phyloP scores from a whole-genome alignment of 352 stramenopile genomes.

The Globisporangium camurandrum region DNA sequence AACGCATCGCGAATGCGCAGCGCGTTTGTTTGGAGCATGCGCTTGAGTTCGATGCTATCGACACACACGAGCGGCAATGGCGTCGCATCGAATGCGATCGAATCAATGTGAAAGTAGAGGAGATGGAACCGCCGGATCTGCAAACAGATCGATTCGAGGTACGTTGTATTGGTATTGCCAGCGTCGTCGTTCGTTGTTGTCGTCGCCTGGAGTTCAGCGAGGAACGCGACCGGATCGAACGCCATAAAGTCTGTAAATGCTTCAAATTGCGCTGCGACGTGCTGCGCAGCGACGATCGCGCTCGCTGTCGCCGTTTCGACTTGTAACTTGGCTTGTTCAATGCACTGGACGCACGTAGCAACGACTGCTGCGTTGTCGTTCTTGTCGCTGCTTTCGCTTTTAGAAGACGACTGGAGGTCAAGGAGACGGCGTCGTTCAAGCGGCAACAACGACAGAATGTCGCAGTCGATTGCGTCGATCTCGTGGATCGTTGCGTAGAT shows the following conservation, averaged over 20 bases:
- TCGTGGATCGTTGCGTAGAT: slow-evolving; percentile 70
- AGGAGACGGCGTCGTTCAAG: slow-evolving; percentile 57
- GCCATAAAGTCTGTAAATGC: slow-evolving; percentile 77
- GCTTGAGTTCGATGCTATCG: slow-evolving; percentile 55
- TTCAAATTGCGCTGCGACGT: slow-evolving; percentile 62
- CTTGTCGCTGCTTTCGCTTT: slow-evolving; percentile 20
- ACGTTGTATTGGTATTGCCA: slow-evolving; percentile 7
- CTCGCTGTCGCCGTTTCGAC: slow-evolving; percentile 45
- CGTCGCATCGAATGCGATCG: slow-evolving; percentile 64
- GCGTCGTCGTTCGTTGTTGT: slow-evolving; percentile 1
- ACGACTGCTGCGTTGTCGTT: too few species aligned
- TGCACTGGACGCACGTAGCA: slow-evolving; percentile 30
- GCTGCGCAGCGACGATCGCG: slow-evolving; percentile 58
- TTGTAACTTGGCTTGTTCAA: slow-evolving; percentile 42
- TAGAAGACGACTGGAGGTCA: too few species aligned
- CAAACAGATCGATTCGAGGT: slow-evolving; percentile 39
- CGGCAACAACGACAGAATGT: slow-evolving; percentile 86
- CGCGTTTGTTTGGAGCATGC: slow-evolving; percentile 57
- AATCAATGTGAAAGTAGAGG: slow-evolving; percentile 47
- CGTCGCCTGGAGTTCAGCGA: slow-evolving; percentile 38
- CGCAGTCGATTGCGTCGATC: slow-evolving; percentile 81
- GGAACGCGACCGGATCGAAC: slow-evolving; percentile 74
- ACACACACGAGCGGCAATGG: slow-evolving; percentile 80
- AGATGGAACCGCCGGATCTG: slow-evolving; percentile 78
- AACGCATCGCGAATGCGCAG: slow-evolving; percentile 68